Percentiles rank a stretch among this genome's conserved stretches.
These are phyloP conservation scores for Hymenoscyphus occultus DNA, from an alignment of 2,329 filamentous ascomycete species.

Conservation along the genomic window DNA sequence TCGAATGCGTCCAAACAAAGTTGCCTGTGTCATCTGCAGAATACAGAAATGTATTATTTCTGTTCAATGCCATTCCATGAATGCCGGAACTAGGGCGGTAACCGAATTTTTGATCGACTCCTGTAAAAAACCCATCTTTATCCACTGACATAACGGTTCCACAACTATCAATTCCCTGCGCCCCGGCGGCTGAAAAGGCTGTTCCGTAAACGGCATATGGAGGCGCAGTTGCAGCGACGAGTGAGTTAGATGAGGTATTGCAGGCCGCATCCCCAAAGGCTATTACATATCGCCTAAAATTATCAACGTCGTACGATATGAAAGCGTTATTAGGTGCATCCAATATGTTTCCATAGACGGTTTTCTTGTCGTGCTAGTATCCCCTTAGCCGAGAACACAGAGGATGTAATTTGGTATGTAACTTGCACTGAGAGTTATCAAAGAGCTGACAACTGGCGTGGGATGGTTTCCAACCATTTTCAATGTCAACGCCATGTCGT, in stretches of 20 bases:
- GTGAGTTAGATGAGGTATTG: slow-evolving; percentile 29
- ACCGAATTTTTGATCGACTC: slow-evolving; percentile 45
- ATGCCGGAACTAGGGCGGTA: slow-evolving; percentile 45
- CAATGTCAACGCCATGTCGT: slow-evolving; percentile 31
- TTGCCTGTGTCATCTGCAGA: slow-evolving; percentile 48
- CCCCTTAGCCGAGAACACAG: background rate
- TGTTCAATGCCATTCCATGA: slow-evolving; percentile 48
- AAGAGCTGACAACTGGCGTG: slow-evolving; percentile 29
- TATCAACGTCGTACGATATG: slow-evolving; percentile 32
- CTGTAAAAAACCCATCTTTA: slow-evolving; percentile 40
- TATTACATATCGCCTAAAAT: slow-evolving; percentile 25
- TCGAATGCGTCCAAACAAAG: slow-evolving; percentile 39
- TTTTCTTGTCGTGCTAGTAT: slow-evolving; percentile 35
- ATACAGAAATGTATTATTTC: slow-evolving; percentile 44
- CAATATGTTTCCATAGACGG: slow-evolving; percentile 34
- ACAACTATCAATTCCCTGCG: slow-evolving; percentile 22
- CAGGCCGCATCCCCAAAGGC: slow-evolving; percentile 25
- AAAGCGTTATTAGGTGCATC: slow-evolving; percentile 28
- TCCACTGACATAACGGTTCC: slow-evolving; percentile 42
- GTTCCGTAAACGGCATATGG: slow-evolving; percentile 35
- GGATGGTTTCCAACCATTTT: slow-evolving; percentile 26
- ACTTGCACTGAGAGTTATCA: slow-evolving; percentile 36
- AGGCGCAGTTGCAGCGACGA: slow-evolving; percentile 22
- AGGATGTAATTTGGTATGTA: background rate
- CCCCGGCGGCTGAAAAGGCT: slow-evolving; percentile 28